phyloP scores from a whole-genome alignment of 257 asterid species.

The Solanum dulcamara region DNA sequence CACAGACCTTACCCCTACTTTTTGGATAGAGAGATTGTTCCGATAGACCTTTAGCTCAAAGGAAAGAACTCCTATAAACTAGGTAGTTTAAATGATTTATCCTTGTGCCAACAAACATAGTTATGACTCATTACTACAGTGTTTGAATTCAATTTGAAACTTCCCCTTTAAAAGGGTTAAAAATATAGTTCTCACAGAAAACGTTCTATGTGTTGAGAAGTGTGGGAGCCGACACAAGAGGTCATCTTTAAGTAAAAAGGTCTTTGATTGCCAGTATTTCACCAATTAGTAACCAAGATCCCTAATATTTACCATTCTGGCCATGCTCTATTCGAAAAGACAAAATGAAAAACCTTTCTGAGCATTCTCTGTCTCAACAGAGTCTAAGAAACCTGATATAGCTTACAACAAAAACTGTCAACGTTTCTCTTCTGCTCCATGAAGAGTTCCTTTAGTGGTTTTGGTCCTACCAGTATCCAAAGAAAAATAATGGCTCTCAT shows the following conservation, averaged over 20 bases:
- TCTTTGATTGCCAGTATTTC: neutral
- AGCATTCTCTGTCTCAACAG: neutral
- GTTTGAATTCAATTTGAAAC: neutral
- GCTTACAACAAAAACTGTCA: neutral
- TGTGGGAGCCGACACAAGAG: neutral
- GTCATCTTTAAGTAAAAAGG: neutral
- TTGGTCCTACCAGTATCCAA: neutral
- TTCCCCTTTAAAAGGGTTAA: neutral
- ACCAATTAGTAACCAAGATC: neutral
- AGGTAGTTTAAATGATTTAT: neutral
- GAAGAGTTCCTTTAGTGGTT: neutral
- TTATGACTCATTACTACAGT: neutral
- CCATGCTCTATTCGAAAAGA: neutral
- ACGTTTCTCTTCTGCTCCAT: neutral
- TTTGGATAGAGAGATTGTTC: neutral
- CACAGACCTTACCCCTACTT: neutral
- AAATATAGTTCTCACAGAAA: neutral
- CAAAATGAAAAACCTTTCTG: neutral
- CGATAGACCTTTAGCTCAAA: neutral
- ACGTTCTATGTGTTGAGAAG: neutral
- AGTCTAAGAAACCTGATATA: neutral
- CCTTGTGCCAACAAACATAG: neutral
- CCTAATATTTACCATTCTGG: neutral
- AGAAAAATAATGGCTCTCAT: neutral
- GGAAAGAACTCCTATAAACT: neutral